These are phyloP conservation scores for Thecaphora frezii DNA, from an alignment of 1,284 basidiomycete species.

Conservation along the genomic window DNA sequence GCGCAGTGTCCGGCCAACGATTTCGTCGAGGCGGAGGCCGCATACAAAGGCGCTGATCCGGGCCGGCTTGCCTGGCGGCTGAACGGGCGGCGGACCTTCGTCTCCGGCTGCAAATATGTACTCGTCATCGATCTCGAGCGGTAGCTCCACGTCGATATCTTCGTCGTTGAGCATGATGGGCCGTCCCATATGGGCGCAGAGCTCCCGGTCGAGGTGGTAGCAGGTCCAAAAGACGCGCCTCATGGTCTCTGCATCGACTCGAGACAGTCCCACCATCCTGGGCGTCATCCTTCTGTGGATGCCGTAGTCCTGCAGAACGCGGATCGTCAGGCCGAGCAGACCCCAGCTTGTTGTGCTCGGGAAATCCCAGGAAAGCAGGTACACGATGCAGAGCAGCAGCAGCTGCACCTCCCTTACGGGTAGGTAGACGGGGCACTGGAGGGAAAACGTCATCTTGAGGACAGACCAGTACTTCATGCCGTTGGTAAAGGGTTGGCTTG, in stretches of 20 bases:
- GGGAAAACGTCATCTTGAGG: constrained; percentile 14
- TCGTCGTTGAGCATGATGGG: constrained; percentile 50
- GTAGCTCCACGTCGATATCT: constrained; percentile 47
- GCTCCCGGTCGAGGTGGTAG: constrained; percentile 45
- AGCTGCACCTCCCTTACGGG: constrained; percentile 19
- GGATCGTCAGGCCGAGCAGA: constrained; percentile 32
- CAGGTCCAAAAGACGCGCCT: constrained; percentile 44
- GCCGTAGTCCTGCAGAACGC: constrained; percentile 39
- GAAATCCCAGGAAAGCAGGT: constrained; percentile 27
- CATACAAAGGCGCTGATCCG: constrained; percentile 36
- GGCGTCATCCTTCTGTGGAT: constrained; percentile 43
- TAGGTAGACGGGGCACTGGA: constrained; percentile 7
- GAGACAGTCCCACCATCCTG: constrained; percentile 24
- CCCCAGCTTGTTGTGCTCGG: constrained; percentile 35
- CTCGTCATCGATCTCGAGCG: constrained; percentile 45
- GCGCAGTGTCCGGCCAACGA: constrained; percentile 47
- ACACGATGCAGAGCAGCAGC: constrained; percentile 21
- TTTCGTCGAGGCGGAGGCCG: constrained; percentile 39
- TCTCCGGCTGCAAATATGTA: constrained; percentile 26
- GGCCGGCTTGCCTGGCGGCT: constrained; percentile 28
- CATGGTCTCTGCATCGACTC: constrained; percentile 36
- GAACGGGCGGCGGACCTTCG: constrained; percentile 17
- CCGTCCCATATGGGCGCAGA: constrained; percentile 31
- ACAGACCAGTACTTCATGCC: constrained; percentile 34
- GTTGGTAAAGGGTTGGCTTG: constrained; percentile 17